A percentile compares a stretch with the other conserved stretches of the same genome.
phyloP scores from a whole-genome alignment of 2,329 filamentous ascomycete genomes.

The Ceratocystis harringtonii region DNA sequence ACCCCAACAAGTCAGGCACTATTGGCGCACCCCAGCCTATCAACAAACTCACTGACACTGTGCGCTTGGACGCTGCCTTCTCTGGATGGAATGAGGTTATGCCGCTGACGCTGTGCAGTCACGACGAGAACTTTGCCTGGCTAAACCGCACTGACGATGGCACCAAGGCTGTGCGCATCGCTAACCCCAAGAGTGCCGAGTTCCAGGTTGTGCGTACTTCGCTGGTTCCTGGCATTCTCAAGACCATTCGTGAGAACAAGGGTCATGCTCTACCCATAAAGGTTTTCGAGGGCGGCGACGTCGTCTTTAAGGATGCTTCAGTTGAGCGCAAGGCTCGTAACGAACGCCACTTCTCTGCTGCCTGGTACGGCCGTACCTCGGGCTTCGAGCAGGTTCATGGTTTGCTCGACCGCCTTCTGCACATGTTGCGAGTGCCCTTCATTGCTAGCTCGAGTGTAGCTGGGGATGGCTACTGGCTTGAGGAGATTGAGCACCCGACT shows the following conservation, averaged over 20 bases:
- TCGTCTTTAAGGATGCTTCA: slow-evolving; percentile 74
- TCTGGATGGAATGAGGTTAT: slow-evolving; percentile 93
- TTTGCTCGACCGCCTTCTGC: slow-evolving; percentile 75
- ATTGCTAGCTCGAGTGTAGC: slow-evolving; percentile 43
- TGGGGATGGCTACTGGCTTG: slow-evolving; percentile 77
- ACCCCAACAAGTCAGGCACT: slow-evolving; percentile 72
- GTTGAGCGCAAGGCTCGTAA: slow-evolving; percentile 80
- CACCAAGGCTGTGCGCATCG: slow-evolving; percentile 65
- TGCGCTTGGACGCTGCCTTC: slow-evolving; percentile 78
- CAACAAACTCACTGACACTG: slow-evolving; percentile 89
- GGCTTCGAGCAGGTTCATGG: slow-evolving; percentile 96
- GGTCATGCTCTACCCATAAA: slow-evolving; percentile 76
- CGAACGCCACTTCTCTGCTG: slow-evolving; percentile 89
- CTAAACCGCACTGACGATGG: slow-evolving; percentile 82
- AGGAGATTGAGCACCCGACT: slow-evolving; percentile 78
- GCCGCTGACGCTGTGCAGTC: slow-evolving; percentile 89
- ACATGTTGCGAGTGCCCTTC: slow-evolving; percentile 79
- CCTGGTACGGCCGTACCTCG: slow-evolving; percentile 83
- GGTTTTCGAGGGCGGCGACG: slow-evolving; percentile 82
- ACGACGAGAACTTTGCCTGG: slow-evolving; percentile 96
- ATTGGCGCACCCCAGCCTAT: slow-evolving; percentile 75
- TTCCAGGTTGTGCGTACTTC: slow-evolving; percentile 88
- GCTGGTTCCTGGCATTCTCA: slow-evolving; percentile 72
- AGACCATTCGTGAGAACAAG: slow-evolving; percentile 90
- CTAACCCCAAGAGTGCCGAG: slow-evolving; percentile 84